A percentile compares a stretch with the other conserved stretches of the same genome.
These are phyloP conservation scores for Termitomyces sp. DNA, from an alignment of 768 basidiomycete genomes.

Conservation along the genomic window DNA sequence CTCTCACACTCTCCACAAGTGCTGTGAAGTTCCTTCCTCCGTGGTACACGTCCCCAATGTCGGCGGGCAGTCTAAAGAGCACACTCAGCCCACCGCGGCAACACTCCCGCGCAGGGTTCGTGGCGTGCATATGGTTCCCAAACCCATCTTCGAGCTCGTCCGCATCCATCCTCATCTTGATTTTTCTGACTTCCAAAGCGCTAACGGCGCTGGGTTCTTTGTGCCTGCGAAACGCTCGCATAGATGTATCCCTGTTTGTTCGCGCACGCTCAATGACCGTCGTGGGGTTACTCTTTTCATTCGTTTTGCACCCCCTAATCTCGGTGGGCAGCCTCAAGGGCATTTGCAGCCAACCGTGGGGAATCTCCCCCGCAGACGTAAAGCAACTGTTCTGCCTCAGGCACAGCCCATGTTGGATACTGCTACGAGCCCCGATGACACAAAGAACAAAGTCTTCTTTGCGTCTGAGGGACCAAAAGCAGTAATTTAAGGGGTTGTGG, in stretches of 20 bases:
- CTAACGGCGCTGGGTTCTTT: background rate
- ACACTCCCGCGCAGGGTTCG: background rate
- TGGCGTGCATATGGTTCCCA: background rate
- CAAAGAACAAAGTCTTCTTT: background rate
- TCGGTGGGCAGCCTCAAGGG: constrained; percentile 9
- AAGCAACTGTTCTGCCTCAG: background rate
- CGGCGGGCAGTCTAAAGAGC: constrained; percentile 5
- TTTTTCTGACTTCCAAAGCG: background rate
- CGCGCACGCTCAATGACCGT: constrained; percentile 4
- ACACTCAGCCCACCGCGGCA: background rate
- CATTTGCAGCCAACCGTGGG: constrained; percentile 3
- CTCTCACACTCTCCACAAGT: constrained; percentile 2
- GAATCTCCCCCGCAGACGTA: constrained; percentile 6
- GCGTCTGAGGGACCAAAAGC: background rate
- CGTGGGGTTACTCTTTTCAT: constrained; percentile 7
- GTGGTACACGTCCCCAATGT: background rate
- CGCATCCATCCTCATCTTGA: background rate
- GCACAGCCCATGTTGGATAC: too few species aligned
- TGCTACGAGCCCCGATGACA: background rate
- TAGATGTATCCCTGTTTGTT: background rate
- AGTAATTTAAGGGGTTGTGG: background rate
- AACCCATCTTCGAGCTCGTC: background rate
- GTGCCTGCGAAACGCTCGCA: background rate
- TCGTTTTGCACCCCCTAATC: background rate
- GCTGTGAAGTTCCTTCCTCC: background rate